Evolutionary conservation across 192 early-diverging fungal genomes (phyloP).

Genomic region (Coemansia sp.): DNA sequence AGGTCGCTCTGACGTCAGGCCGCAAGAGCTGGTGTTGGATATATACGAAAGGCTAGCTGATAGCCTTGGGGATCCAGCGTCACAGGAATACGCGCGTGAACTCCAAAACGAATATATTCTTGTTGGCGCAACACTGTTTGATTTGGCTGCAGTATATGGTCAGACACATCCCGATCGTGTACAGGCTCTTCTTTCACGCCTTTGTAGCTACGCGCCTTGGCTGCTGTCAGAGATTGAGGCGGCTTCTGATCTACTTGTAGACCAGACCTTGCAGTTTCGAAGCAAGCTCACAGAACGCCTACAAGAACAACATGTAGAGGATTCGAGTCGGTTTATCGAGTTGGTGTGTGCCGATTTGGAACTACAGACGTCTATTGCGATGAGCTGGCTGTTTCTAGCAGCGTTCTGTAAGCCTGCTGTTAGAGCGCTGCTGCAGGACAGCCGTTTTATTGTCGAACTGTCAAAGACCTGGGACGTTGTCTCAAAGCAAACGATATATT

Average conservation of each 20-base stretch:
- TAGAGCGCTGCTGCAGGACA: constrained; percentile 30
- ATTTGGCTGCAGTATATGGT: constrained; percentile 53
- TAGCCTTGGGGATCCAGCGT: constrained; percentile 29
- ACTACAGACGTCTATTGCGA: constrained; percentile 29
- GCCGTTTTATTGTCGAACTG: constrained; percentile 23
- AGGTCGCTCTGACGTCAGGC: neutral
- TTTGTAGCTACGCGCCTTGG: constrained; percentile 51
- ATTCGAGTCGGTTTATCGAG: constrained; percentile 15
- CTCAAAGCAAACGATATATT: constrained; percentile 19
- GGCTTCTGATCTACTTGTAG: constrained; percentile 46
- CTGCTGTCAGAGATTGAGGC: constrained; percentile 53
- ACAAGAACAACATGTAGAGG: neutral
- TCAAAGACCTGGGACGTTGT: constrained; percentile 37
- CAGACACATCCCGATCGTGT: constrained; percentile 43
- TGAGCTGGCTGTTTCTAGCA: constrained; percentile 32
- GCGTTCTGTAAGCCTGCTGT: constrained; percentile 20
- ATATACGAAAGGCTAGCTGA: constrained; percentile 40
- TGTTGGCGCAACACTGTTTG: constrained; percentile 57
- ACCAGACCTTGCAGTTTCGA: constrained; percentile 54
- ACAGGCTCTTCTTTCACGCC: constrained; percentile 30
- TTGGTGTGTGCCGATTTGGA: constrained; percentile 19
- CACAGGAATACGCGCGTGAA: constrained; percentile 17
- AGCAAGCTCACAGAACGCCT: constrained; percentile 28
- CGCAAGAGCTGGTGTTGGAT: constrained; percentile 22
- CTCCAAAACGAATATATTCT: constrained; percentile 38